Conservation (phyloP, 2,329 filamentous ascomycete genomes). For the Westerdykella sp. region DNA sequence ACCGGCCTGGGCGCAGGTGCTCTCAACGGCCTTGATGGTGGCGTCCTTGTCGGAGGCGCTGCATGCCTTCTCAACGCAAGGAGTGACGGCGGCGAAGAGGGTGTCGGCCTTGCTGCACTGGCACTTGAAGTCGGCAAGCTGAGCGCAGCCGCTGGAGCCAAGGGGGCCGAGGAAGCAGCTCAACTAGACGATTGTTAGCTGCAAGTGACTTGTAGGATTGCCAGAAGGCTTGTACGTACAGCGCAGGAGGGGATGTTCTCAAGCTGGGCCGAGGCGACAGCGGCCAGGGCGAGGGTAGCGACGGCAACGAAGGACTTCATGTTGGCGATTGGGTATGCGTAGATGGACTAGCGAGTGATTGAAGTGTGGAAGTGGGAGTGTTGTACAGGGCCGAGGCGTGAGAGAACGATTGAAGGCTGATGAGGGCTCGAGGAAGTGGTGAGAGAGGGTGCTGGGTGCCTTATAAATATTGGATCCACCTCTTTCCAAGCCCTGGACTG, state of each 20-base stretch:
- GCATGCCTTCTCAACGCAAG: constrained; percentile 44
- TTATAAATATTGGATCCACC: constrained; percentile 6
- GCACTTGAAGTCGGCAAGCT: constrained; percentile 45
- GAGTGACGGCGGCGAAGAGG: constrained; percentile 39
- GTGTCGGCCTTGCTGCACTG: constrained; percentile 43
- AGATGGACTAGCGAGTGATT: constrained; percentile 11
- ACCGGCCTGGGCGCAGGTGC: constrained; percentile 30
- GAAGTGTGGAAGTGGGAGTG: constrained; percentile 4
- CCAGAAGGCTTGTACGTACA: constrained; percentile 26
- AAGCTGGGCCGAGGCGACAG: constrained; percentile 43
- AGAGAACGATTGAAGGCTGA: constrained; percentile 7
- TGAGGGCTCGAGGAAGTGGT: background rate
- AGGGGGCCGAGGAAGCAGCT: constrained; percentile 43
- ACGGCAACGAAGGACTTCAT: constrained; percentile 37
- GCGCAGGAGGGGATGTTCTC: constrained; percentile 43
- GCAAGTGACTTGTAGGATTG: background rate
- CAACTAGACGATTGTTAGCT: constrained; percentile 34
- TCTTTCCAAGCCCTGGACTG: constrained; percentile 1
- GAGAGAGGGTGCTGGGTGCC: background rate
- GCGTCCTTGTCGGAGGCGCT: constrained; percentile 30
- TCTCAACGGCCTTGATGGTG: constrained; percentile 24
- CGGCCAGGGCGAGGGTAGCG: constrained; percentile 39
- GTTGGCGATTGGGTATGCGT: constrained; percentile 14
- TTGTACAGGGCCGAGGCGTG: constrained; percentile 4
- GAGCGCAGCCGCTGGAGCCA: constrained; percentile 40